Evolutionary conservation across 1,284 basidiomycete species (phyloP).

Genomic region (Bondarzewia mesenterica): DNA sequence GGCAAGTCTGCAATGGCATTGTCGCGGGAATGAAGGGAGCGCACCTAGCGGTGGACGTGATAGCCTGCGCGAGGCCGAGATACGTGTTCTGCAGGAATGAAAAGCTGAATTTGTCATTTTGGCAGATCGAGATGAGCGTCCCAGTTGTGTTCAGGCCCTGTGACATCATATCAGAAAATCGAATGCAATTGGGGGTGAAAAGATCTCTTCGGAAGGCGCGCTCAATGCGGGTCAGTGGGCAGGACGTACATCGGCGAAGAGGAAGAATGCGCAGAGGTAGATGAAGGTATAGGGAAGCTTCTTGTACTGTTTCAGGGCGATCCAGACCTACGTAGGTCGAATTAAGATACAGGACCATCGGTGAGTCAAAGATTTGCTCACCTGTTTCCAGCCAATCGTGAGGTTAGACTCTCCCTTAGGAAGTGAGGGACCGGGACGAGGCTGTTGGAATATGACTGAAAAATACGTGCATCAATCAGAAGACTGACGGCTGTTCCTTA

Average conservation of each 20-base stretch:
- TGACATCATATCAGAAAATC: not conserved
- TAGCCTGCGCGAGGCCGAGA: slow-evolving; percentile 64
- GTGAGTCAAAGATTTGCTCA: slow-evolving; percentile 12
- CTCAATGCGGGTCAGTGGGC: not conserved
- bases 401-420: slow-evolving; percentile 67
- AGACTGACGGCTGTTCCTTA: not conserved
- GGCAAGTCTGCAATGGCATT: not conserved
- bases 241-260: slow-evolving; percentile 60
- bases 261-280: slow-evolving; percentile 70
- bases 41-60: slow-evolving; percentile 51
- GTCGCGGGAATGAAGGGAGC: slow-evolving; percentile 13
- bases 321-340: slow-evolving; percentile 45
- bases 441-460: slow-evolving; percentile 69
- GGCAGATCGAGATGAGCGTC: slow-evolving; percentile 68
- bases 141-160: slow-evolving; percentile 75
- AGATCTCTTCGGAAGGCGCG: not conserved
- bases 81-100: slow-evolving; percentile 74
- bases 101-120: slow-evolving; percentile 71
- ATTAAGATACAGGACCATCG: not conserved
- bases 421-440: slow-evolving; percentile 63
- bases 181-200: not conserved
- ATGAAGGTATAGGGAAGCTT: slow-evolving; percentile 69
- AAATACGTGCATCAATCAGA: slow-evolving; percentile 2
- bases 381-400: slow-evolving; percentile 78
- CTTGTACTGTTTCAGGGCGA: slow-evolving; percentile 61